Evolutionary conservation across 345 rosid genomes (phyloP), one percentile per base, ranked within the genome.

Genomic region (Anastatica hierochuntica): DNA sequence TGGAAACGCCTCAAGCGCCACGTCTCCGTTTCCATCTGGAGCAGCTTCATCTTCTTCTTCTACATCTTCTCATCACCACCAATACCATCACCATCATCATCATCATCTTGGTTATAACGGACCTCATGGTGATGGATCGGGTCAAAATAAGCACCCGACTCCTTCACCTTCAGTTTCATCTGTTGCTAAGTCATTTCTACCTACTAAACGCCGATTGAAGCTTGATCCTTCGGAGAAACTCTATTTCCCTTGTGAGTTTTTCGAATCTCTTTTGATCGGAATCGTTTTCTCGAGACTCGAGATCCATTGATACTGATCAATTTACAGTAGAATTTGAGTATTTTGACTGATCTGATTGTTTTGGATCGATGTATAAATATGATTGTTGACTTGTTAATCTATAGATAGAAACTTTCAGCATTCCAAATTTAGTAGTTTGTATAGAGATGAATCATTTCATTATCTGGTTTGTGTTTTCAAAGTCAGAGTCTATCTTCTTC

Each of bases 221-320:
- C 97, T 92, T 46, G 99, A 92, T 76, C 97, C 99, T 2, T 40
- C 94, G 6, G 67, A 67, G 42, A 85, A 88, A 71, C 95, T 92
- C 53, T 88, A 83, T 51, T 92, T 92, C 54, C 97, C 97, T 29
- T 85, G 99, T 88, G 66, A 57, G 85, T 60, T 18, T 5, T 38
- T 63, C 42, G 12, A 63, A 56, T 62, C 63, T 50, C 59, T 17
- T 49, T 24, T 49, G 18, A 14, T 56, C 36, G 7, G 42, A 43
- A 12, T 39, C 26, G 4, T 58, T 29, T 35, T 46, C 24, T 44
- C 0, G 14, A 6, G n/a, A 29, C 2, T 21, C 5, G 24, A 21
- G 24, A 21, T 21, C 24, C 2, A 21, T 21, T 21, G 5, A 21
- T 5, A 21, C 24, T 21, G 24, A 21, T 5, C 24, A 5, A 21